Percentiles rank a stretch among this genome's conserved stretches.
Conservation (phyloP, 257 asterid species). For the Nicotiana tabacum region DNA sequence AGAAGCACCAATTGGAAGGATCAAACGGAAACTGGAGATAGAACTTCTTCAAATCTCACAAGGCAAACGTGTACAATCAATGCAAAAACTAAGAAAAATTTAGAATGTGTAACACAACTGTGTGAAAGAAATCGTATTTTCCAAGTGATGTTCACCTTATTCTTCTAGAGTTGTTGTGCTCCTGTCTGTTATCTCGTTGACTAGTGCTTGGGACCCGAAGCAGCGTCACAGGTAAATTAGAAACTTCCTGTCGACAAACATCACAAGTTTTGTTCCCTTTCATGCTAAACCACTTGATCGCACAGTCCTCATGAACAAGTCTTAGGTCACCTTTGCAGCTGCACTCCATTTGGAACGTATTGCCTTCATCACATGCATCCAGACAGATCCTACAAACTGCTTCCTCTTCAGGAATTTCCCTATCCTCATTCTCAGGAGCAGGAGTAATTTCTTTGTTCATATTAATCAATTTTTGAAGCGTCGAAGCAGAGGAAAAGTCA, state of each 20-base stretch:
- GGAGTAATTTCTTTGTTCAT: conserved; percentile 54
- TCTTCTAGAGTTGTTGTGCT: conserved; percentile 28
- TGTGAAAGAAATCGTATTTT: not conserved
- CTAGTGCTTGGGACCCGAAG: conserved; percentile 48
- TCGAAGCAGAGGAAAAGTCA: conserved; percentile 3
- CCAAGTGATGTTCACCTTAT: conserved; percentile 31
- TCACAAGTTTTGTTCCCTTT: conserved; percentile 67
- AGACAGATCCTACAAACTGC: conserved; percentile 88
- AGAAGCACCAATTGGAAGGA: not conserved
- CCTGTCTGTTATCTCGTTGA: conserved; percentile 34
- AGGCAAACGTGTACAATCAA: not conserved
- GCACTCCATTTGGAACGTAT: conserved; percentile 79
- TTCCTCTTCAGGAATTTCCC: conserved; percentile 98
- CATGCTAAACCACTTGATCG: conserved; percentile 79
- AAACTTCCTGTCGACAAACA: conserved; percentile 76
- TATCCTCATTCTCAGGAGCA: conserved; percentile 55
- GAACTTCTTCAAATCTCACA: not conserved
- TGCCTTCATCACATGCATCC: conserved; percentile 75
- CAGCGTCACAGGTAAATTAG: conserved; percentile 76
- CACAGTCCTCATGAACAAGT: conserved; percentile 79
- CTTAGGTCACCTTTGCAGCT: conserved; percentile 87
- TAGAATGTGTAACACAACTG: not conserved
- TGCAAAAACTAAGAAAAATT: not conserved
- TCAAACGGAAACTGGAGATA: not conserved
- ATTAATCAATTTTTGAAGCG: not conserved